Conservation (phyloP, 2,329 filamentous ascomycete genomes). For the Penicillium sp. region DNA sequence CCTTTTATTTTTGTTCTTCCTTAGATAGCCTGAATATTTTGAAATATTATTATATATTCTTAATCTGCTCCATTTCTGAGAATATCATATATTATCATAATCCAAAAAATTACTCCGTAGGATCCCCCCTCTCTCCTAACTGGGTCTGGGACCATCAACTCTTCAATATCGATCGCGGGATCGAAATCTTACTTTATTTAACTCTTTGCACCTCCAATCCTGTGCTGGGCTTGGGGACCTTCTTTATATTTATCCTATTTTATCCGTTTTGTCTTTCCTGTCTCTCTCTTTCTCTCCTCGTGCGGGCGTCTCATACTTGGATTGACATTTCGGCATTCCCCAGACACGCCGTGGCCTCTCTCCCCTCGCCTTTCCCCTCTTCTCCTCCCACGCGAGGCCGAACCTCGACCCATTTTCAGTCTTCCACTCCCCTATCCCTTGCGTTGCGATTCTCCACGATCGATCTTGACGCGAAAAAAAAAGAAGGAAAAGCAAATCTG, state of each 20-base stretch:
- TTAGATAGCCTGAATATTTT: not conserved
- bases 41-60: not conserved
- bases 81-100: not conserved
- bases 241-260: not conserved
- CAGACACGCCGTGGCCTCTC: slow-evolving; percentile 8
- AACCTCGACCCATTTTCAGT: slow-evolving; percentile 29
- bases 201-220: slow-evolving; percentile 7
- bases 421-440: slow-evolving; percentile 29
- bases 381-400: slow-evolving; percentile 30
- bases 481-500: not conserved
- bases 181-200: slow-evolving; percentile 25
- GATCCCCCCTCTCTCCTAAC: not conserved
- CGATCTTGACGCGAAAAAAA: slow-evolving; percentile 14
- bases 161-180: slow-evolving; percentile 23
- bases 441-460: slow-evolving; percentile 28
- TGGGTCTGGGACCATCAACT: not conserved
- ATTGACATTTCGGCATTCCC: slow-evolving; percentile 27
- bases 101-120: not conserved
- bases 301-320: slow-evolving; percentile 21
- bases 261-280: not conserved
- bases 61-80: not conserved
- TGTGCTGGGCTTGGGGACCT: not conserved
- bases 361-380: not conserved
- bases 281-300: not conserved
- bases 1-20: not conserved